Evolutionary conservation across 345 rosid species (phyloP), one percentile per base, ranked within the genome.

Genomic region (Eucalyptus erythrocorys): DNA sequence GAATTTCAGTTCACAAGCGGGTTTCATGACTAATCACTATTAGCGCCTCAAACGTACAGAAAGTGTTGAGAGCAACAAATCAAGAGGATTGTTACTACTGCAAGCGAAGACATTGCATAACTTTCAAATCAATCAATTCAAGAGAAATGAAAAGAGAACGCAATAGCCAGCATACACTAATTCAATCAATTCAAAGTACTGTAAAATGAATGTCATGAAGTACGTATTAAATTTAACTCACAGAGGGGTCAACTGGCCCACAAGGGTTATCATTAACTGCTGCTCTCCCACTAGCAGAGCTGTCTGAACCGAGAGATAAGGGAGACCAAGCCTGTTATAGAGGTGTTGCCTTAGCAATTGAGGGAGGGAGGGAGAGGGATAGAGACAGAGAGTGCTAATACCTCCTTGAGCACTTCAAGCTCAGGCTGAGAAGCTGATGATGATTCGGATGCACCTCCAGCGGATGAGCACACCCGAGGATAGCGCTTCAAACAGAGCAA

Each of bases 321-420:
- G 98, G 98, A 16, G 89, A 94, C 98, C 97, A 97, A 59, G 92
- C 95, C 97, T 96, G 81, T 87, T 32, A 89, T 13, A 40, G 47
- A 76, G 30, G 30, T 76, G 84, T 40, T 21, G 16, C 47, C 14
- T 40, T 22, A 76, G 84, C 32, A 90, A 91, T 88, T 51, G 48
- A 82, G 55, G 2, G 87, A 27, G 79, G 34, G 82, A 48, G 51
- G 30, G 4, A 24, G 45, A 82, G 30, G 2, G 6, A 43, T 48
- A 79, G 79, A n/a, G 14, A 53, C 27, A n/a, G 55, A 37, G 24
- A 9, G 22, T 14, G 16, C 13, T 17, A 55, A n/a, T 91, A 96
- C 98, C 97, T 94, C 96, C 30, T 95, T 88, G 79, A 90, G 92
- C 88, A 91, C 92, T 50, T 91, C 91, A 59, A 93, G 89, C 55